Conservation (phyloP, 495 filamentous ascomycete genomes). For the Friedmanniomyces endolithicus region DNA sequence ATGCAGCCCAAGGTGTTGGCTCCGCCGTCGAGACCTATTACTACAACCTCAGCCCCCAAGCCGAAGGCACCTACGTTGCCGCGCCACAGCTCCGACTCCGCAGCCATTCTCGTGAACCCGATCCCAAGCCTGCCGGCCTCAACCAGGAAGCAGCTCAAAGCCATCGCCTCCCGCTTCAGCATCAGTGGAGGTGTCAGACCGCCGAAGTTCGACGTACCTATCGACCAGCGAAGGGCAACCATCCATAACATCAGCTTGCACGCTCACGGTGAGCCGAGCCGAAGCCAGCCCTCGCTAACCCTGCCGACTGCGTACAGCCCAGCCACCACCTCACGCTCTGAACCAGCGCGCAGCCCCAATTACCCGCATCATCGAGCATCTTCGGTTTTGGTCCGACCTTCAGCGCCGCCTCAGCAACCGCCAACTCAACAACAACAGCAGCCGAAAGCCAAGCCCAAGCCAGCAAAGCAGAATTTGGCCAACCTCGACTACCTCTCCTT, state of each 20-base stretch:
- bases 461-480: slow-evolving; percentile 28
- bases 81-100: slow-evolving; percentile 26
- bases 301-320: slow-evolving; percentile 27
- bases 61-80: slow-evolving; percentile 11
- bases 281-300: slow-evolving; percentile 27
- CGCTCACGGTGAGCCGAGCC: slow-evolving; percentile 10
- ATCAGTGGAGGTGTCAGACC: slow-evolving; percentile 28
- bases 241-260: slow-evolving; percentile 19
- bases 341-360: slow-evolving; percentile 27
- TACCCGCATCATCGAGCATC: slow-evolving; percentile 12
- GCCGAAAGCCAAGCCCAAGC: neutral
- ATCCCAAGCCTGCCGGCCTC: slow-evolving; percentile 17
- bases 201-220: slow-evolving; percentile 8
- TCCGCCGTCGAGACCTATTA: slow-evolving; percentile 5
- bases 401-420: slow-evolving; percentile 16
- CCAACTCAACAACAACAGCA: neutral
- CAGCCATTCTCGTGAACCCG: neutral
- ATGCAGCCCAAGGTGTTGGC: neutral
- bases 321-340: slow-evolving; percentile 23
- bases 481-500: slow-evolving; percentile 46
- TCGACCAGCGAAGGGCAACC: slow-evolving; percentile 18
- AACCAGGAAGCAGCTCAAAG: slow-evolving; percentile 30
- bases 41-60: neutral
- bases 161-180: slow-evolving; percentile 33
- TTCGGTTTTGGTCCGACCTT: slow-evolving; percentile 1